A percentile compares a stretch with the other conserved stretches of the same genome.
Conservation (phyloP, 352 stramenopile species). For the Albugo laibachii region DNA sequence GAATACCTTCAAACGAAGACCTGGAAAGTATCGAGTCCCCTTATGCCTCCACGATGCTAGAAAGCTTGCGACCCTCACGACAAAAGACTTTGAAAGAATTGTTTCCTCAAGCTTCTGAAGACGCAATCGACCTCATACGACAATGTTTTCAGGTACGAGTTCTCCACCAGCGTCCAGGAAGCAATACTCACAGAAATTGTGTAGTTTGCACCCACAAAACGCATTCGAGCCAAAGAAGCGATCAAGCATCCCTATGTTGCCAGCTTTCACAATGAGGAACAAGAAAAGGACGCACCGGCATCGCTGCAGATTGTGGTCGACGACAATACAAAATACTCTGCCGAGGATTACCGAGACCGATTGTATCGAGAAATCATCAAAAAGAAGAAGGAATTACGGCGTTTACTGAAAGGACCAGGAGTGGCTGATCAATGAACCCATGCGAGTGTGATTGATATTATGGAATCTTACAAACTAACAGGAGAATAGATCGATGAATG, state of each 20-base stretch:
- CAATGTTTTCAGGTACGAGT: slow-evolving; percentile 61
- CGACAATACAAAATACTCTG: slow-evolving; percentile 90
- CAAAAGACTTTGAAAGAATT: slow-evolving; percentile 65
- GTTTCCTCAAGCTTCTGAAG: slow-evolving; percentile 69
- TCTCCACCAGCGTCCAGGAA: not conserved
- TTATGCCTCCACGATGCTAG: slow-evolving; percentile 87
- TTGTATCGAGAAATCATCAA: slow-evolving; percentile 88
- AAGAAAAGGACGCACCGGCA: slow-evolving; percentile 63
- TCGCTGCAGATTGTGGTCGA: slow-evolving; percentile 77
- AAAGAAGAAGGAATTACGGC: slow-evolving; percentile 81
- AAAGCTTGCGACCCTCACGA: slow-evolving; percentile 64
- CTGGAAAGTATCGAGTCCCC: slow-evolving; percentile 84
- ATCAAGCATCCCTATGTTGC: slow-evolving; percentile 87
- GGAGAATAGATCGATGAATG: too few species aligned
- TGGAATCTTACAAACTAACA: too few species aligned
- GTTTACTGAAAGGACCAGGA: not conserved
- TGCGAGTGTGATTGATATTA: too few species aligned
- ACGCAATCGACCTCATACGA: slow-evolving; percentile 80
- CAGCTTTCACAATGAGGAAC: slow-evolving; percentile 91
- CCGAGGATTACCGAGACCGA: slow-evolving; percentile 83
- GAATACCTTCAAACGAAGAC: slow-evolving; percentile 73
- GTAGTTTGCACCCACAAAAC: slow-evolving; percentile 84
- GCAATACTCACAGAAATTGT: not conserved
- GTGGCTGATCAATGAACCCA: too few species aligned
- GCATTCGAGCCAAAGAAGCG: slow-evolving; percentile 68